Conservation (phyloP, 1,284 basidiomycete genomes). For the Exobasidium rhododendri region DNA sequence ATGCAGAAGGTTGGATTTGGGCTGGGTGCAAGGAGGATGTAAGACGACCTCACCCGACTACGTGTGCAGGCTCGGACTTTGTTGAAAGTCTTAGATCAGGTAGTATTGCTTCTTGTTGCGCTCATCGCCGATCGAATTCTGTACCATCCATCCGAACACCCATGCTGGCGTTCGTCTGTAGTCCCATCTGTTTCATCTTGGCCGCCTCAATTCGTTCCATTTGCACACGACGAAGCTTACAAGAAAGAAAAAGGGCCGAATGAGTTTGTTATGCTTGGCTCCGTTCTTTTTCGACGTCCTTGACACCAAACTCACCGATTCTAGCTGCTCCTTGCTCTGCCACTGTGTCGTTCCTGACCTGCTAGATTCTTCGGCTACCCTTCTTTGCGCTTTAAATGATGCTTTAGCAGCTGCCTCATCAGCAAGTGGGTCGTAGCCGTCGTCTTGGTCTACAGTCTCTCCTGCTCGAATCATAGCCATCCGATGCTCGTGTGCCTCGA, state of each 20-base stretch:
- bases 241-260: too few relatives aligned
- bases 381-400: neutral
- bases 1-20: neutral
- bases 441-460: constrained; percentile 18
- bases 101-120: too few relatives aligned
- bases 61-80: too few relatives aligned
- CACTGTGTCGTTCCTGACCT: constrained; percentile 5
- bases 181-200: constrained; percentile 25
- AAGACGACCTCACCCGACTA: too few relatives aligned
- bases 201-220: constrained; percentile 22
- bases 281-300: too few relatives aligned
- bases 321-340: constrained; percentile 19
- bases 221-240: constrained; percentile 20
- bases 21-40: neutral
- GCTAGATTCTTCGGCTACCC: neutral
- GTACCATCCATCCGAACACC: constrained; percentile 21
- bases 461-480: constrained; percentile 21
- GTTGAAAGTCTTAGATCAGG: too few relatives aligned
- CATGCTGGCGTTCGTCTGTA: constrained; percentile 13
- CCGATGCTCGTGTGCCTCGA: constrained; percentile 20
- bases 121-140: constrained; percentile 14
- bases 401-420: constrained; percentile 22
- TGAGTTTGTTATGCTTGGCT: neutral
- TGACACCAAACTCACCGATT: constrained; percentile 12
- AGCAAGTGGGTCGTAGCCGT: constrained; percentile 17